These are phyloP conservation scores for Halenospora varia DNA, from an alignment of 495 filamentous ascomycete genomes.

Conservation along the genomic window DNA sequence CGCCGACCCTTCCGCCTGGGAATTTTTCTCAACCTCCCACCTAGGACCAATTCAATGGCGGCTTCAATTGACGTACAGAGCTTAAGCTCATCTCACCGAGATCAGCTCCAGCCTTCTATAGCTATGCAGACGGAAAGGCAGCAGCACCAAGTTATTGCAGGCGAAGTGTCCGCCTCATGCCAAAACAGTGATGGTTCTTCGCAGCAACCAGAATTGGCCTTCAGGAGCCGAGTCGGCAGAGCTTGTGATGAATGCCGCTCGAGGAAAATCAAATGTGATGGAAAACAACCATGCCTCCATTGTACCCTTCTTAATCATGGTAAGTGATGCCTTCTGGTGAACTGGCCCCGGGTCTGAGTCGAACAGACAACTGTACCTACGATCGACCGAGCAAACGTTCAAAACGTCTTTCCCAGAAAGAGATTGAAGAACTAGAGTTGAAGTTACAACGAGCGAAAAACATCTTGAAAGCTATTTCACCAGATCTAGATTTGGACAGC, in stretches of 20 bases:
- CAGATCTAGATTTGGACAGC: constrained; percentile 63
- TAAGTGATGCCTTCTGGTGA: constrained; percentile 34
- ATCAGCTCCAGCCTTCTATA: background rate
- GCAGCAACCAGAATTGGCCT: background rate
- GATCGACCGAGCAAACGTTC: constrained; percentile 75
- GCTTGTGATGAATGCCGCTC: constrained; percentile 74
- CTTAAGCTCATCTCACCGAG: background rate
- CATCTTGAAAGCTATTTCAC: constrained; percentile 55
- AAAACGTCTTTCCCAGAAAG: constrained; percentile 70
- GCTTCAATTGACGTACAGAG: background rate
- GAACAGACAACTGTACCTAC: constrained; percentile 59
- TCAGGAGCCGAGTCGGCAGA: constrained; percentile 22
- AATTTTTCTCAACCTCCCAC: background rate
- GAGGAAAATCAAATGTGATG: constrained; percentile 84
- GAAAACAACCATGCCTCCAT: constrained; percentile 77
- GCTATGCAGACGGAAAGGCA: background rate
- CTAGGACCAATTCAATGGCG: background rate
- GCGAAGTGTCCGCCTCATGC: background rate
- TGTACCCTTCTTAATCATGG: constrained; percentile 78
- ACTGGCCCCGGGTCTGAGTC: background rate
- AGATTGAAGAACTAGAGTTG: constrained; percentile 66
- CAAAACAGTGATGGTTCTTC: background rate
- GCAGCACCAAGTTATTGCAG: background rate
- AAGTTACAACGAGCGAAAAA: constrained; percentile 63
- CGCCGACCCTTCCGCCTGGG: background rate